Evolutionary conservation across 2,329 filamentous ascomycete genomes (phyloP), one percentile per base, ranked within the genome.

Genomic region (Penicillium sp.): DNA sequence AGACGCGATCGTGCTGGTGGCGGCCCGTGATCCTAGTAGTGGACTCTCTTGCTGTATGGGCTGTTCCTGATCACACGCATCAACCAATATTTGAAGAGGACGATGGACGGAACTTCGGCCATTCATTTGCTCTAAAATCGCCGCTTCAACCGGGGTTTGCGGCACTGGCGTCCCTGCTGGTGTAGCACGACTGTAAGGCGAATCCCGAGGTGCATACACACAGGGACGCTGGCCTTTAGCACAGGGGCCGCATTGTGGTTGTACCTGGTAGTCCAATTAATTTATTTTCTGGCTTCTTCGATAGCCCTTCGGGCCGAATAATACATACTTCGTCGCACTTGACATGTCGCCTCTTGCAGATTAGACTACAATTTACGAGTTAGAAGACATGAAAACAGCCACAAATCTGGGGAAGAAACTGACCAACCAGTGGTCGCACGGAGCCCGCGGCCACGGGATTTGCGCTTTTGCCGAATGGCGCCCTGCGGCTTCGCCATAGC

Each of bases 371-470:
- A 5, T 16, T 21, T 22, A 44, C 21, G 21, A 24, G 49, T 64
- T 45, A 60, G 52, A 29, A 10, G 29, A 33, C 35, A 44, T 43
- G 27, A 22, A 49, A 52, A 35, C 42, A 16, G 46, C 31, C 50
- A 54, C 22, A 52, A 52, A 53, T 56, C 22, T 39, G 45, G 47
- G 57, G 39, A 44, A 55, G 26, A 44, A 45, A 65, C 65, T 42
- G 39, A 70, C 68, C 68, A 70, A 35, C 68, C 68, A 24, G 68
- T 68, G 27, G 64, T 69, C 45, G 68, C 64, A 29, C 68, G 67
- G 24, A 70, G 51, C 26, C 68, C 68, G 26, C 68, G 64, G 4
- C 68, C 65, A 1, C 68, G 67, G 49, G 68, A 70, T 55, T 69
- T 68, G 27, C 67, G 65, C 45, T 60, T 62, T 19, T 48, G 55